Evolutionary conservation across 176 grass and related monocot species (phyloP), one percentile per base, ranked within the genome.

Genomic region (Leersia perrieri): DNA sequence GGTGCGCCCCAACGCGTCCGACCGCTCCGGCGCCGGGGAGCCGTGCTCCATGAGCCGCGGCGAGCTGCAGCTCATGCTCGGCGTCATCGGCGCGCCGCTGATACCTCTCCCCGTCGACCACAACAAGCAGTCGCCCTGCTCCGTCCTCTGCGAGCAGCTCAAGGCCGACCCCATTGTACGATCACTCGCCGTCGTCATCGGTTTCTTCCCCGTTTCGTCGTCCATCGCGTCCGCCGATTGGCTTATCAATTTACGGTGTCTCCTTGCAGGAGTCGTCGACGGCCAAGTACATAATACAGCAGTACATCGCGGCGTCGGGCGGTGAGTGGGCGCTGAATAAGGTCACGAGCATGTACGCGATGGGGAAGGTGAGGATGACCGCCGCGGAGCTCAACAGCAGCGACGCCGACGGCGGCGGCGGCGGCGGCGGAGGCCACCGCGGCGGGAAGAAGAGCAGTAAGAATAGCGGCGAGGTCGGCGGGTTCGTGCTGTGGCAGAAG

Each of bases 401-500:
- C 78, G 88, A 94, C 53, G 82, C 42, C 1, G 81, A 76, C 73
- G 67, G 68, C 66, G 18, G 25, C 29, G 25, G 31, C 45, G 15
- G 4, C 40, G 28, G 26, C 13, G 72, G 62, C 49, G 57, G 33
- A 62, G 77, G 80, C 12, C 71, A 68, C 33, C 75, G 55, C 44
- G 23, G 73, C 66, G 83, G 88, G 66, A 88, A 75, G 81, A 86
- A 82, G n/a, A 83, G 74, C 57, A 10, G 86, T 18, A 87, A 79
- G 70, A 26, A 28, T 22, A 38, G 70, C 16, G 89, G 84, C 58
- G 96, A 99, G 96, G 84, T 99, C n/a, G 96, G 96, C 65, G 92
- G 96, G 63, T 99, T 99, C 76, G 96, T 99, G 73, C 93, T 99
- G 38, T 99, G 92, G 96, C 96, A 99, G 92, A 99, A 99, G 84